Conservation (phyloP, 1,284 basidiomycete genomes). For the Paramarasmius palmivorus region DNA sequence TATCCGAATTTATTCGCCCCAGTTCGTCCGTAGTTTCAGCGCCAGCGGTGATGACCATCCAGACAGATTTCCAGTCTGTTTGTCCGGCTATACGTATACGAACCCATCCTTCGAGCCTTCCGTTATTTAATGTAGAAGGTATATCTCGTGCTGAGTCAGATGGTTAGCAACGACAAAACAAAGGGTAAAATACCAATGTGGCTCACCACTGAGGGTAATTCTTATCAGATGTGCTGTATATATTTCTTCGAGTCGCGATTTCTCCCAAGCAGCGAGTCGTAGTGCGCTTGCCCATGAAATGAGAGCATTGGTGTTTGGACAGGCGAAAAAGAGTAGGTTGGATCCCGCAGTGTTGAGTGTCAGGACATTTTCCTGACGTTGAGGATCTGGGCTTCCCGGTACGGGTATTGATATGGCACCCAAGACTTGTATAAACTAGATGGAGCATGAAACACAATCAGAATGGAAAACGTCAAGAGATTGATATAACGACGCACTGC, state of each 20-base stretch:
- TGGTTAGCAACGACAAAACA: background rate
- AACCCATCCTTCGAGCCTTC: conserved; percentile 91
- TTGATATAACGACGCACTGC: conserved; percentile 54
- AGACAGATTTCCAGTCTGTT: conserved; percentile 94
- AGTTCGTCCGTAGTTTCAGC: conserved; percentile 12
- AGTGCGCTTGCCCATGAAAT: conserved; percentile 92
- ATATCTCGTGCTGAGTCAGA: conserved; percentile 57
- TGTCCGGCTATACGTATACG: conserved; percentile 90
- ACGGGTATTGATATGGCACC: conserved; percentile 63
- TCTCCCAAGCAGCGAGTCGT: conserved; percentile 93
- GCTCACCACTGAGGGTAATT: conserved; percentile 54
- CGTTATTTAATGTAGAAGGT: conserved; percentile 65
- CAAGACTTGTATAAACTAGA: conserved; percentile 70
- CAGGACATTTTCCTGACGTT: conserved; percentile 77
- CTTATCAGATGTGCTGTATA: conserved; percentile 94
- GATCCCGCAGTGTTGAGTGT: conserved; percentile 94
- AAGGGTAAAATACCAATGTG: background rate
- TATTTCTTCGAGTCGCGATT: conserved; percentile 93
- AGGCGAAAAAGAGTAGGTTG: conserved; percentile 89
- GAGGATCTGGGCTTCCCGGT: conserved; percentile 23
- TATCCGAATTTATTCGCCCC: conserved; percentile 5
- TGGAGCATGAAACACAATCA: conserved; percentile 6
- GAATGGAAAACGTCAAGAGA: conserved; percentile 10
- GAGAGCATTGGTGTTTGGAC: conserved; percentile 69
- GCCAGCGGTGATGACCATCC: conserved; percentile 74